phyloP scores from a whole-genome alignment of 352 stramenopile genomes.

The Phytophthora tubulina region DNA sequence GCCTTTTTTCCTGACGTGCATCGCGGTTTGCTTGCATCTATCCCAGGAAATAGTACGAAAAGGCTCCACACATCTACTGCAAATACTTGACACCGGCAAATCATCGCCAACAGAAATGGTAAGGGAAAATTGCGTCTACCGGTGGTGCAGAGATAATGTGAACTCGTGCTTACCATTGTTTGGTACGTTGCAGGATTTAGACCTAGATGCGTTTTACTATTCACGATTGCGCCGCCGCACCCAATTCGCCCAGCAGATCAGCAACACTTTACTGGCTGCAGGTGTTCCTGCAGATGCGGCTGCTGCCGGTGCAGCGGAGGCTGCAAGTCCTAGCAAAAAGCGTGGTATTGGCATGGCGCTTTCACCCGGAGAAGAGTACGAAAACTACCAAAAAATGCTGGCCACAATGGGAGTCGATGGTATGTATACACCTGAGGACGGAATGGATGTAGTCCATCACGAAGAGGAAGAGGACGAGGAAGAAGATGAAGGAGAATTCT shows the following conservation, averaged over 20 bases:
- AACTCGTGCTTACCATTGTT: neutral
- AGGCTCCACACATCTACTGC: conserved; percentile 31
- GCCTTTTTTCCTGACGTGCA: conserved; percentile 1
- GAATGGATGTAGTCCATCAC: conserved; percentile 32
- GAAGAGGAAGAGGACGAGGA: conserved; percentile 38
- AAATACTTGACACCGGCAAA: conserved; percentile 34
- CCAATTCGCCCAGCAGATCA: conserved; percentile 65
- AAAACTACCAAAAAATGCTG: conserved; percentile 74
- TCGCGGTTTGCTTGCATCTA: too few species aligned
- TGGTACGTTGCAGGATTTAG: conserved; percentile 49
- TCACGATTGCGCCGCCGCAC: conserved; percentile 61
- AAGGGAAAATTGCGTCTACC: conserved; percentile 1
- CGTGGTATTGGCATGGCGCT: conserved; percentile 72
- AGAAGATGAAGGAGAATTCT: neutral
- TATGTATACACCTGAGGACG: conserved; percentile 37
- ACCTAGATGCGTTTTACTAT: conserved; percentile 68
- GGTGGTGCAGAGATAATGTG: neutral
- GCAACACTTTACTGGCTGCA: conserved; percentile 46
- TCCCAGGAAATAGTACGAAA: conserved; percentile 38
- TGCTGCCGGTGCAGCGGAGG: conserved; percentile 27
- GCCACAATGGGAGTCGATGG: conserved; percentile 39
- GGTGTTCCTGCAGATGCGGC: conserved; percentile 38
- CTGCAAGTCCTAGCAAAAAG: conserved; percentile 47
- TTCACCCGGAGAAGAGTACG: conserved; percentile 74
- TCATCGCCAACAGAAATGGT: conserved; percentile 30